Conservation (phyloP, 2,329 filamentous ascomycete genomes). For the Onygena corvina region DNA sequence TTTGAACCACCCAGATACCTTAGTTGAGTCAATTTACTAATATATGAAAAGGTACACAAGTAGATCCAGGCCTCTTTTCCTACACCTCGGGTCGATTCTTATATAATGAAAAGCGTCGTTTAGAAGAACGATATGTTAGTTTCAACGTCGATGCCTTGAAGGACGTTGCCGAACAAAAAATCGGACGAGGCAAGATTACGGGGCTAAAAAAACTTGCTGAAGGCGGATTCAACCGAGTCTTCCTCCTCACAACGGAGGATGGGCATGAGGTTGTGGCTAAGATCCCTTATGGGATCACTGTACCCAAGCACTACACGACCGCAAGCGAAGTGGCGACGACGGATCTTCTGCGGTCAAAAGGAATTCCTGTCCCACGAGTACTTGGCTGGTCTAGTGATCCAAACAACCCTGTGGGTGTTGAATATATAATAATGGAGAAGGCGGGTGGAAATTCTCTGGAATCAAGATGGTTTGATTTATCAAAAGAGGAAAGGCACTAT, state of each 20-base stretch:
- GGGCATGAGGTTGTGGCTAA: constrained; percentile 17
- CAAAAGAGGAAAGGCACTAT: constrained; percentile 8
- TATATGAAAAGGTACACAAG: too few species aligned
- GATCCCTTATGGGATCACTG: constrained; percentile 18
- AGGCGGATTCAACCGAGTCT: constrained; percentile 20
- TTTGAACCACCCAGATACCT: too few species aligned
- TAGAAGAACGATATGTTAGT: constrained; percentile 9
- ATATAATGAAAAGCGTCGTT: constrained; percentile 12
- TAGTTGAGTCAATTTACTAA: too few species aligned
- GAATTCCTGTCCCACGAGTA: constrained; percentile 27
- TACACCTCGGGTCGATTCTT: constrained; percentile 15
- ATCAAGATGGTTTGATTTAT: constrained; percentile 17
- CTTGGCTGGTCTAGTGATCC: constrained; percentile 18
- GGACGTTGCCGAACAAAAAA: neutral
- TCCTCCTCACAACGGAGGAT: constrained; percentile 20
- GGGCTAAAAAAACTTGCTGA: constrained; percentile 18
- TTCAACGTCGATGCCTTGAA: constrained; percentile 13
- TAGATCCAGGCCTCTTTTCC: constrained; percentile 10
- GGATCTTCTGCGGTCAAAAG: constrained; percentile 19
- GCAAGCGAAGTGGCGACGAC: constrained; percentile 21
- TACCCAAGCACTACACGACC: constrained; percentile 16
- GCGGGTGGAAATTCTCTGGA: constrained; percentile 16
- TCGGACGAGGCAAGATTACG: constrained; percentile 9
- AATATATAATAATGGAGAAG: constrained; percentile 22
- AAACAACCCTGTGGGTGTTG: constrained; percentile 19